phyloP scores from a whole-genome alignment of 2,329 filamentous ascomycete species.

The Beauveria sp. region DNA sequence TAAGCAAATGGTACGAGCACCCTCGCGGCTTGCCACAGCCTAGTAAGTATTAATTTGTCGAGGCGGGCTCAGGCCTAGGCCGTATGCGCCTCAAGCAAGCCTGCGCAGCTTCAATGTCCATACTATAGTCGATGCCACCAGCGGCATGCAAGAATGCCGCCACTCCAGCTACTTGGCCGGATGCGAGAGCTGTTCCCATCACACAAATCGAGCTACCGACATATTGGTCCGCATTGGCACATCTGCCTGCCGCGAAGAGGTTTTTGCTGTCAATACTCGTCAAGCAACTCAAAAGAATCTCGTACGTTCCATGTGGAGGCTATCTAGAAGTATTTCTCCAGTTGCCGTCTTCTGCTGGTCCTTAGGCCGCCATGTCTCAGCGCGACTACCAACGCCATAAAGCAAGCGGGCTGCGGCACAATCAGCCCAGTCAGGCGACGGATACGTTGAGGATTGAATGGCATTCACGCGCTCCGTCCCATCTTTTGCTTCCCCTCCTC shows the following conservation, averaged over 20 bases:
- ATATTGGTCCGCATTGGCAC: background rate
- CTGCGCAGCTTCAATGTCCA: background rate
- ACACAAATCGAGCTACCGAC: background rate
- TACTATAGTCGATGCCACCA: background rate
- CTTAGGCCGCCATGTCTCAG: constrained; percentile 70
- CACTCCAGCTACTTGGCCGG: background rate
- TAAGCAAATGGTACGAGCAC: no score
- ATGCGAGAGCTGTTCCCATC: background rate
- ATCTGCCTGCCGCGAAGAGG: background rate
- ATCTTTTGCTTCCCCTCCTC: no score
- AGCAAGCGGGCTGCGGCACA: no score
- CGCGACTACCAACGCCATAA: constrained; percentile 64
- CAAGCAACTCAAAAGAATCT: background rate
- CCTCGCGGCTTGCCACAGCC: no score
- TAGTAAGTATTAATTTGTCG: no score
- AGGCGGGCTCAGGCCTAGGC: no score
- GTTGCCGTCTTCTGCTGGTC: background rate
- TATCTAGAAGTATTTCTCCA: background rate
- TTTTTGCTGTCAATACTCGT: background rate
- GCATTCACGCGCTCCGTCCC: no score
- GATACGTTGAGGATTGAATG: no score
- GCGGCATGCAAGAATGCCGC: background rate
- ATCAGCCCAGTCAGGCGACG: no score
- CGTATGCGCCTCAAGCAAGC: background rate
- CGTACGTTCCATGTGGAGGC: background rate